Conservation (phyloP, 805 yeast genomes). For the Candida incommunis region DNA sequence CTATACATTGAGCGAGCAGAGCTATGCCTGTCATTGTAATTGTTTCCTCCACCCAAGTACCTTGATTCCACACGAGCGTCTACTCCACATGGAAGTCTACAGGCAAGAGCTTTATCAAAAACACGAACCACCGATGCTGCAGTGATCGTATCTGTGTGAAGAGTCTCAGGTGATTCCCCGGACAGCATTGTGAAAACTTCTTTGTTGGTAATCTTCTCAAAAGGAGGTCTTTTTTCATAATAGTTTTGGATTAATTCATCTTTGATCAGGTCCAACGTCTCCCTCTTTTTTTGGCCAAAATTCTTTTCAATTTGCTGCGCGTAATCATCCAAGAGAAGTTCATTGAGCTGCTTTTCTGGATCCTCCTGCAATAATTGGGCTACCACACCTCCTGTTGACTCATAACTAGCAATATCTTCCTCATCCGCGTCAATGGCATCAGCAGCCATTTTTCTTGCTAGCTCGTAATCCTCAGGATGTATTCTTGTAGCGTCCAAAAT, state of each 20-base stretch:
- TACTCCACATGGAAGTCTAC: conserved; percentile 42
- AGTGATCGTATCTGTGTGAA: conserved; percentile 54
- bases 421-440: conserved; percentile 95
- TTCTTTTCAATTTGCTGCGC: conserved; percentile 73
- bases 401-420: conserved; percentile 71
- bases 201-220: conserved; percentile 45
- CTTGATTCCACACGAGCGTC: conserved; percentile 34
- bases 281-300: conserved; percentile 47
- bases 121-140: conserved; percentile 65
- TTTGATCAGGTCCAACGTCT: conserved; percentile 69
- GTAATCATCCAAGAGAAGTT: conserved; percentile 77
- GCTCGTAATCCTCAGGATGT: conserved; percentile 94
- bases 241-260: conserved; percentile 80
- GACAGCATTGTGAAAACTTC: conserved; percentile 84
- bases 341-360: conserved; percentile 65
- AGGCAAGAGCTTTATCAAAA: conserved; percentile 31
- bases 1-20: conserved; percentile 10
- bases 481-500: conserved; percentile 87
- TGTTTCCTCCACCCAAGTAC: conserved; percentile 12
- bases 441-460: conserved; percentile 95
- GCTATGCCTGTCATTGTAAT: too few relatives aligned
- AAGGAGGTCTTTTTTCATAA: conserved; percentile 69
- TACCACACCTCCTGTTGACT: conserved; percentile 61
- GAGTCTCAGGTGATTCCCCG: conserved; percentile 63
- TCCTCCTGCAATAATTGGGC: conserved; percentile 57